Percentiles rank a stretch among this genome's conserved stretches.
Conservation (phyloP, 345 rosid genomes). For the Gossypium rotundifolium region DNA sequence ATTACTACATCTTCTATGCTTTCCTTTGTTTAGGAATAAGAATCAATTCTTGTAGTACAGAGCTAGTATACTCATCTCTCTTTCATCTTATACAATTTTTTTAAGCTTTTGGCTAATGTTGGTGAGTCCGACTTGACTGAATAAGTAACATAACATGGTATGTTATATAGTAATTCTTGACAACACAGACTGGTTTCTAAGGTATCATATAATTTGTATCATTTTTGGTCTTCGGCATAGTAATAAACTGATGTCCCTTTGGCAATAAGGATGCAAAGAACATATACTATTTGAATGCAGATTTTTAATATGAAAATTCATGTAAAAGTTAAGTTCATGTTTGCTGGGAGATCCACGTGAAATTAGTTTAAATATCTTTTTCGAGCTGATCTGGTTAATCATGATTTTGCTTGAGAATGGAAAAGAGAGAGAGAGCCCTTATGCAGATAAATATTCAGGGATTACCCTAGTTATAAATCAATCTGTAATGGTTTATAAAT, state of each 20-base stretch:
- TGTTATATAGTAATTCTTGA: not conserved
- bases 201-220: not conserved
- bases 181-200: not conserved
- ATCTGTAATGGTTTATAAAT: not conserved
- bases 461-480: not conserved
- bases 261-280: not conserved
- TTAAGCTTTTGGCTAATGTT: conserved; percentile 3
- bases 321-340: not conserved
- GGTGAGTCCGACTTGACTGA: not conserved
- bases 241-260: not conserved
- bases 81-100: not conserved
- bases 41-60: not conserved
- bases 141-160: not conserved
- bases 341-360: not conserved
- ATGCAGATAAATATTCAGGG: not conserved
- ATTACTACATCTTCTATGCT: conserved; percentile 2
- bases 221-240: not conserved
- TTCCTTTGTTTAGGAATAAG: not conserved
- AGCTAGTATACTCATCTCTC: not conserved
- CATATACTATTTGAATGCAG: not conserved
- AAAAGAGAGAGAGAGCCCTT: not conserved
- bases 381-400: not conserved
- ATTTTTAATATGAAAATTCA: not conserved
- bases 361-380: not conserved
- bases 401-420: not conserved